Evolutionary conservation across 2,329 filamentous ascomycete species (phyloP), one percentile per base, ranked within the genome.

Genomic region (Verticillium nubilum): DNA sequence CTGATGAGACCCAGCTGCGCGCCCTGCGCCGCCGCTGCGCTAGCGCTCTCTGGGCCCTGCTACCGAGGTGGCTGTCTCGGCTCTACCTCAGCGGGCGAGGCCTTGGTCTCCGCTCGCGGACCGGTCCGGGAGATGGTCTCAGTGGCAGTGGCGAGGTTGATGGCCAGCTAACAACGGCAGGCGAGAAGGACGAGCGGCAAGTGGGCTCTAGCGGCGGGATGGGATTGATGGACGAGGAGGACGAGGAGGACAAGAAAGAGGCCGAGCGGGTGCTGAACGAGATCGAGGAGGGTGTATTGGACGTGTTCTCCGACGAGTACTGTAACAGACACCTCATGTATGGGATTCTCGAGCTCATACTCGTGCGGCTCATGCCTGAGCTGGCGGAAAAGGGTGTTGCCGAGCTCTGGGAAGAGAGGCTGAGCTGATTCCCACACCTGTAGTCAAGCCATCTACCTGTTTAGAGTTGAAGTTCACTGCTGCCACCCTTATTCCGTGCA

Each of bases 271-370:
- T 86, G 60, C 73, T 86, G 52, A 73, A 76, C 61, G 82, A 88
- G 66, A 81, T 91, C 63, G 85, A 87, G 68, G 76, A 81, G 62
- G 75, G 83, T 27, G 78, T 92, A 53, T 79, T 98, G 54, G 86
- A 89, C 67, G 79, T 93, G 37, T 88, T 97, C 65, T 85, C 84
- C 17, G 92, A 97, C 73, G 80, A 83, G 57, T 97, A 97, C 75
- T 89, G 92, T 75, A 99, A 99, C 76, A 96, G 93, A 76, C 92
- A 97, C 75, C 78, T 98, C 31, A 78, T 97, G 66, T 97, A 96
- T 69, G 81, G 86, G 52, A 80, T 95, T 54, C 76, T 98, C 33
- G 95, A 99, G 75, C 75, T 94, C 60, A 72, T 97, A 2, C 78
- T 97, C n/a, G 84, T 92, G 59, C 86, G 89, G 64, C 74, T 98